Base-by-base conservation (phyloP, 2,329 filamentous ascomycete genomes). In the Cytospora leucostoma region DNA sequence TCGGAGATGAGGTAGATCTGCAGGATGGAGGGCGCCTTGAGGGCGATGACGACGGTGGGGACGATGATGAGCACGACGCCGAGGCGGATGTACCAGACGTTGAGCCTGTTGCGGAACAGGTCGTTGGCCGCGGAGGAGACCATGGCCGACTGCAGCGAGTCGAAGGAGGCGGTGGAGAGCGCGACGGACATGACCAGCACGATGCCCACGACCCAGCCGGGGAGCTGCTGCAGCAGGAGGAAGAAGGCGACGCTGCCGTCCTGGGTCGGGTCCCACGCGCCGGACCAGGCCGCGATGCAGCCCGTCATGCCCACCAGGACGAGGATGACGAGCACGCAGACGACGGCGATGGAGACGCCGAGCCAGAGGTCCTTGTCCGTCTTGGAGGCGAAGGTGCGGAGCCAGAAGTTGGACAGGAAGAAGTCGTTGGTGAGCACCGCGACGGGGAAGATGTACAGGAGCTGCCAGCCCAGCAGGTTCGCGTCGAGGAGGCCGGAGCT, bases 1-100 rank as follows among this genome's bases (percentile, higher is more conserved):
- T 94, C 91, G 52, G 88, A 90, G 71, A 94, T 92, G 67, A 94
- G 82, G 78, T 91, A 94, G 73, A 94, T 93, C 74, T 92, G 89
- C 57, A 94, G 79, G 64, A 94, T 88, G 56, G 85, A 88, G 1
- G 90, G 89, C 8, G 87, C 87, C 72, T 88, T 88, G 61, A 94
- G 80, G 12, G 91, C 91, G 54, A 94, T 82, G 33, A 91, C 84
- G 13, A 93, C 84, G 58, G 88, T 84, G 2, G 91, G 91, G 66
- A 93, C 78, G 71, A 93, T 93, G 74, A 93, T 70, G 17, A 90
- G 72, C 1, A 94, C 84, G 33, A 95, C 90, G 49, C 80, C 80
- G 19, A 72, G 81, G 54, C 91, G 88, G 68, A 94, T 89, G 74
- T 81, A 84, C 85, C 90, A 91, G 67, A 93, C 84, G 70, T 87